Evolutionary conservation across 768 basidiomycete genomes (phyloP), one percentile per base, ranked within the genome.

Genomic region (Clitopilus passeckerianus): DNA sequence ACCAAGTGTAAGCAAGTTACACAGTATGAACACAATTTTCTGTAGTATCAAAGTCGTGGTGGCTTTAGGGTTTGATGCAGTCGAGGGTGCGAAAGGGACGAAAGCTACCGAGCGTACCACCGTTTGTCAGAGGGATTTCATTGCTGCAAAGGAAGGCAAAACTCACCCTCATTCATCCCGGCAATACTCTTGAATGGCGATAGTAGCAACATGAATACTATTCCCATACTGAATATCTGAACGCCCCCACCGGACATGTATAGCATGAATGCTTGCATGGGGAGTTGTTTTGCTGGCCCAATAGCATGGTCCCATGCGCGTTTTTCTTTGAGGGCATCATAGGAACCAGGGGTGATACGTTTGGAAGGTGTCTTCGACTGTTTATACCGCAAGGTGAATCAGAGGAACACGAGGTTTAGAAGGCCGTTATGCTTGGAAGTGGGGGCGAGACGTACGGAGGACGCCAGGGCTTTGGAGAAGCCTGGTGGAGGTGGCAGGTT

Each of bases 161-260:
- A 23, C n/a, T 14, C 18, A 95, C 94, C 86, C 20, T 83, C 77
- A 68, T 95, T 89, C 56, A 97, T 91, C 7, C 81, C 82, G 56
- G 84, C 81, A 12, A 95, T 70, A 57, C 93, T 94, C 72, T 89
- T 92, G 74, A 96, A 86, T 0, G 95, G 95, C 9, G 85, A 82
- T 59, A 92, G 77, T 59, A 98, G 81, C 12, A 98, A 81, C 92
- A 95, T 95, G 68, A 93, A 89, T 20, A 98, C 90, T 71, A 95
- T 95, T 34, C 95, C 94, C 79, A 98, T 93, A 74, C 93, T 95
- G 72, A 98, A 97, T 44, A 98, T 89, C 73, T 98, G 95, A 14
- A 98, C 90, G 54, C 93, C 93, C 12, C 93, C 89, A 34, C 95
- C 95, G 20, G 94, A 95, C 91, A 98, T 96, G 83, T 98, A 98